Evolutionary conservation across 805 yeast genomes (phyloP).

Genomic region (Metschnikowia noctiluminum): DNA sequence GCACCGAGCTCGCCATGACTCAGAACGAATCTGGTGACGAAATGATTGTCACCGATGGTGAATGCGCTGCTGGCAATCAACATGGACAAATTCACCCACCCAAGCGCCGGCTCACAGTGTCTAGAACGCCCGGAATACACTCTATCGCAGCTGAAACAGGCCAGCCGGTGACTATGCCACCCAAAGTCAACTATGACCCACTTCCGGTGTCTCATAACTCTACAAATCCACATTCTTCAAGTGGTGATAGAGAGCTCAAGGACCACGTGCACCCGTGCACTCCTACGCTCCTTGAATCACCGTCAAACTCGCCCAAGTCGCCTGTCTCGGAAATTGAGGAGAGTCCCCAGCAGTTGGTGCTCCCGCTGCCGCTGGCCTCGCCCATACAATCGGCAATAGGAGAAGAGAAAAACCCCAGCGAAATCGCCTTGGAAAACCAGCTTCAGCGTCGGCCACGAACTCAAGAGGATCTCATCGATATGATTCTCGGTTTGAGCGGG

Average conservation of each 20-base stretch:
- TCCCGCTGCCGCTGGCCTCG: slow-evolving; percentile 68
- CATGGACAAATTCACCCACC: slow-evolving; percentile 28
- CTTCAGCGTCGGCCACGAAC: slow-evolving; percentile 19
- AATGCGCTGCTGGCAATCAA: slow-evolving; percentile 18
- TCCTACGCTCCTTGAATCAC: slow-evolving; percentile 5
- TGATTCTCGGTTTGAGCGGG: slow-evolving; percentile 32
- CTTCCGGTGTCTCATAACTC: not conserved
- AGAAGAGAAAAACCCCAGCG: slow-evolving; percentile 22
- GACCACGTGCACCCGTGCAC: slow-evolving; percentile 7
- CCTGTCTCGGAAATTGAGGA: slow-evolving; percentile 38
- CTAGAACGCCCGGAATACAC: not conserved
- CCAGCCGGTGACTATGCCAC: not conserved
- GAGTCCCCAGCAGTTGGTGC: slow-evolving; percentile 47
- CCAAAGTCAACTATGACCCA: not conserved
- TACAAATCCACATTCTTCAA: not conserved
- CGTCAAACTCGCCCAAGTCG: slow-evolving; percentile 30
- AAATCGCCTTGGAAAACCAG: slow-evolving; percentile 19
- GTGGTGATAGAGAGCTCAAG: slow-evolving; percentile 1
- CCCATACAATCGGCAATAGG: slow-evolving; percentile 35
- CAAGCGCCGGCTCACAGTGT: slow-evolving; percentile 32
- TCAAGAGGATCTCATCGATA: slow-evolving; percentile 38
- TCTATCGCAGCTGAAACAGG: not conserved
- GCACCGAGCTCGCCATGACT: slow-evolving; percentile 13
- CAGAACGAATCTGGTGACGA: slow-evolving; percentile 30
- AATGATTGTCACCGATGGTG: slow-evolving; percentile 34